Evolutionary conservation across 2,329 filamentous ascomycete species (phyloP), one percentile per base, ranked within the genome.

Genomic region (Cladosporium colombiae): DNA sequence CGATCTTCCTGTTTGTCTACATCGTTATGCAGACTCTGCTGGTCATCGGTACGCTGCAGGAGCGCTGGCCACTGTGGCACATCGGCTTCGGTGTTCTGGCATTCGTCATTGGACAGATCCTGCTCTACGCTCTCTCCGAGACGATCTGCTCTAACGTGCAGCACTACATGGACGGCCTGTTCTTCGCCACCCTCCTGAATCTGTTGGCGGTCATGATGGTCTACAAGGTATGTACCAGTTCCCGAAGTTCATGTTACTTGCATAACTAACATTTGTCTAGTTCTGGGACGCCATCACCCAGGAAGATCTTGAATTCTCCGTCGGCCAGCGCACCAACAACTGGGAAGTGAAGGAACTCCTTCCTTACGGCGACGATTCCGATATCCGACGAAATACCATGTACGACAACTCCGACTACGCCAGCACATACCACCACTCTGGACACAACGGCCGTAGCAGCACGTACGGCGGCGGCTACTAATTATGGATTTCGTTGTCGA

Each of bases 261-360:
- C 21, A 10, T 25, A 25, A 11, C 61, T 63, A 56, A 63, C 50
- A 14, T 44, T 13, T 23, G 8, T 5, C 21, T 21, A 63, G 58
- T 99, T 96, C 83, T 99, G 95, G 95, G 95, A 99, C 77, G 97
- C 93, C 18, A 99, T 99, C 78, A 99, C 95, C 25, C 93, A 91
- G 76, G 95, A 99, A 81, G 95, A 99, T 78, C 89, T 99, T 70
- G 95, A 99, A 78, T 99, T 99, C 80, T 97, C 93, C 2, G 95
- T 99, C 59, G 94, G 94, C 70, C 92, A 92, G 66, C 92, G 94
- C 78, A 91, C 92, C 80, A 96, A 97, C 81, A 97, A 95, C 78
- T 99, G 95, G 95, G 95, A 99, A 77, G 91, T 98, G 76, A 98
- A 98, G 82, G 94, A 98, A 69, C 84, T 77, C 6, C 69, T 92